phyloP scores from a whole-genome alignment of 441 rosid genomes.

The Flueggea neowawraea region DNA sequence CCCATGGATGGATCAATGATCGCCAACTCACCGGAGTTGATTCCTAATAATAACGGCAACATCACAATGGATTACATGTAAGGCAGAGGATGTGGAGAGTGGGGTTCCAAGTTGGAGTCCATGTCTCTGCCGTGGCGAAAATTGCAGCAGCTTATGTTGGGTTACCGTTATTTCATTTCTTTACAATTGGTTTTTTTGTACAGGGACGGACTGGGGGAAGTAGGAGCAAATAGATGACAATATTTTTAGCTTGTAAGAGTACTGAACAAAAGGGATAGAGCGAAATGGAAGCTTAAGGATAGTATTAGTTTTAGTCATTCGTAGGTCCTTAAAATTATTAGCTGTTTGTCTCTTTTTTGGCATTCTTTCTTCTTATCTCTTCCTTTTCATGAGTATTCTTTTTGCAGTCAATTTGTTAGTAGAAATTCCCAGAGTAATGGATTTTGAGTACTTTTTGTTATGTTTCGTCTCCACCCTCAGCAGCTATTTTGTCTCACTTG shows the following conservation, averaged over 20 bases:
- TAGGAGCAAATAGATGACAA: slow-evolving; percentile 33
- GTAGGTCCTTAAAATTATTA: slow-evolving; percentile 22
- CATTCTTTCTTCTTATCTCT: slow-evolving; percentile 19
- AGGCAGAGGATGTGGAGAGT: slow-evolving; percentile 7
- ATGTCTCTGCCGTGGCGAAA: slow-evolving; percentile 9
- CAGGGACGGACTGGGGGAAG: slow-evolving; percentile 40
- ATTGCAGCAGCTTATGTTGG: slow-evolving; percentile 3
- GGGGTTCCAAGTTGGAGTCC: background rate
- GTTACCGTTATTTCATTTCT: slow-evolving; percentile 28
- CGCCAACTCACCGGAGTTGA: slow-evolving; percentile 37
- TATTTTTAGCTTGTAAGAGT: slow-evolving; percentile 28
- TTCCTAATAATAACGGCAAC: slow-evolving; percentile 49
- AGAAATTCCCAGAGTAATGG: slow-evolving; percentile 32
- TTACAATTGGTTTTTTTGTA: slow-evolving; percentile 41
- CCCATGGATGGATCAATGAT: slow-evolving; percentile 11
- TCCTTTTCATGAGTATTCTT: slow-evolving; percentile 34
- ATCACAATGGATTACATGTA: slow-evolving; percentile 41
- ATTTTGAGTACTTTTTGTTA: slow-evolving; percentile 20
- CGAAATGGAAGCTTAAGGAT: slow-evolving; percentile 25
- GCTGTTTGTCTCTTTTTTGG: slow-evolving; percentile 21
- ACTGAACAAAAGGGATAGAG: slow-evolving; percentile 21
- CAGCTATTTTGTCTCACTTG: too few relatives aligned
- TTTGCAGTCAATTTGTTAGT: slow-evolving; percentile 49
- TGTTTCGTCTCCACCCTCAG: background rate
- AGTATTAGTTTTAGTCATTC: slow-evolving; percentile 29